Percentiles rank a stretch among this genome's conserved stretches.
Evolutionary conservation across 2,329 filamentous ascomycete genomes (phyloP).

Genomic region (Exophiala lecanii-corni): DNA sequence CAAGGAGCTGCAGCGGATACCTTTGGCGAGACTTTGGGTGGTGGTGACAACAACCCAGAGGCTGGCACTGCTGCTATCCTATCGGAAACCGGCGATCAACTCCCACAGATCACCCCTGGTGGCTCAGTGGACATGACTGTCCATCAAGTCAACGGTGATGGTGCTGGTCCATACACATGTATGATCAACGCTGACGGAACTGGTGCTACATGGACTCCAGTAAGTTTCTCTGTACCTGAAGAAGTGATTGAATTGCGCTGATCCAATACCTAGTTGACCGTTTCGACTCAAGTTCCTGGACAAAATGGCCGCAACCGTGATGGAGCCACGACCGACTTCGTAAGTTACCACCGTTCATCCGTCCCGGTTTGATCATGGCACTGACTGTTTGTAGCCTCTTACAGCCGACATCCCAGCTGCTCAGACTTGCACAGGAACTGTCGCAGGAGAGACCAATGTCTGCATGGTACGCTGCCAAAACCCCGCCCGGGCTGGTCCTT

Average conservation of each 20-base stretch:
- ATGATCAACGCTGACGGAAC: slow-evolving; percentile 61
- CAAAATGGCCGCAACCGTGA: slow-evolving; percentile 3
- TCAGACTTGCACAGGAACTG: slow-evolving; percentile 56
- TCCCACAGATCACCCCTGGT: slow-evolving; percentile 57
- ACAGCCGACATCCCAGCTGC: slow-evolving; percentile 53
- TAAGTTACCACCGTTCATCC: too few species aligned
- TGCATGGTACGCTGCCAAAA: slow-evolving; percentile 63
- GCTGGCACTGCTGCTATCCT: slow-evolving; percentile 55
- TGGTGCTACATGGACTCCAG: slow-evolving; percentile 31
- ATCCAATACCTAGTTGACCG: slow-evolving; percentile 50
- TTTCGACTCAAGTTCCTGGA: slow-evolving; percentile 52
- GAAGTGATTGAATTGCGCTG: too few species aligned
- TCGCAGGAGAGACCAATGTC: slow-evolving; percentile 55
- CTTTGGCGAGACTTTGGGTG: slow-evolving; percentile 56
- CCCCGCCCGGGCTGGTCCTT: slow-evolving; percentile 56
- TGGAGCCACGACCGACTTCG: slow-evolving; percentile 11
- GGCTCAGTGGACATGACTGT: slow-evolving; percentile 59
- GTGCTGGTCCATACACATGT: slow-evolving; percentile 61
- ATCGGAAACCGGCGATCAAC: slow-evolving; percentile 50
- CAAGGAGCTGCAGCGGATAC: slow-evolving; percentile 48
- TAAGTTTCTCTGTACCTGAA: not conserved
- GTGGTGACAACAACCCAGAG: slow-evolving; percentile 54
- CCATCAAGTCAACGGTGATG: slow-evolving; percentile 64
- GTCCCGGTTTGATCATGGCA: too few species aligned
- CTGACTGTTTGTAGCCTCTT: slow-evolving; percentile 42